Evolutionary conservation across 2,329 filamentous ascomycete species (phyloP).

Genomic region (Metarhizium humberi): DNA sequence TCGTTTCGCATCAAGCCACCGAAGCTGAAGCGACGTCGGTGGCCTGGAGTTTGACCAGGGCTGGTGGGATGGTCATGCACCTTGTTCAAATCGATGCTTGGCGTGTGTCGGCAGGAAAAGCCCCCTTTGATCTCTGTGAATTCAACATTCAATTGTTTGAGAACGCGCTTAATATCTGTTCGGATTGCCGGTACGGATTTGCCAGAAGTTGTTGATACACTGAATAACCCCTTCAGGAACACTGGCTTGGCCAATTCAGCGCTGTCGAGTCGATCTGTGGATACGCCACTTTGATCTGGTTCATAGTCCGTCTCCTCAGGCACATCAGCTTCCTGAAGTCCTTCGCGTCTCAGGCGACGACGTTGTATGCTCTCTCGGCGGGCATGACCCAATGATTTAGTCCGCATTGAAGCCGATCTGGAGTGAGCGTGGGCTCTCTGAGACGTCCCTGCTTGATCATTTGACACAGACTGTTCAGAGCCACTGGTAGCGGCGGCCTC

Average conservation of each 20-base stretch:
- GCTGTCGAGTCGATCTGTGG: constrained; percentile 52
- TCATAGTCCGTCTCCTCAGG: constrained; percentile 88
- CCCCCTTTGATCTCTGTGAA: constrained; percentile 89
- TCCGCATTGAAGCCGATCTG: constrained; percentile 57
- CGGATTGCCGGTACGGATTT: constrained; percentile 82
- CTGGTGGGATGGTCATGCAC: constrained; percentile 56
- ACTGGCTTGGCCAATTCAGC: constrained; percentile 86
- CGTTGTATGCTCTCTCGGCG: constrained; percentile 88
- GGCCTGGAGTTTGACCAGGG: constrained; percentile 45
- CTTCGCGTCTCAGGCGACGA: constrained; percentile 65
- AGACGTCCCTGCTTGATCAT: constrained; percentile 41
- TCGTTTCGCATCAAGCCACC: constrained; percentile 51
- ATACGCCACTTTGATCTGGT: constrained; percentile 50
- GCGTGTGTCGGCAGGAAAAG: constrained; percentile 79
- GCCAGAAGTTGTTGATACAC: constrained; percentile 90
- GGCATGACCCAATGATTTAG: constrained; percentile 83
- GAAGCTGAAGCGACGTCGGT: constrained; percentile 76
- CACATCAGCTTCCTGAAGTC: constrained; percentile 64
- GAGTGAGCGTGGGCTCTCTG: constrained; percentile 42
- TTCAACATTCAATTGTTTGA: constrained; percentile 82
- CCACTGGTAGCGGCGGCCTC: constrained; percentile 69
- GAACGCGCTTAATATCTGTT: constrained; percentile 79
- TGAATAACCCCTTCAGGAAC: constrained; percentile 92
- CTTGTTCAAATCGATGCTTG: constrained; percentile 80
- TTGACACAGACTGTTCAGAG: constrained; percentile 62